Evolutionary conservation across 306 rosid species (phyloP).

Genomic region (Lithocarpus polystachyus): DNA sequence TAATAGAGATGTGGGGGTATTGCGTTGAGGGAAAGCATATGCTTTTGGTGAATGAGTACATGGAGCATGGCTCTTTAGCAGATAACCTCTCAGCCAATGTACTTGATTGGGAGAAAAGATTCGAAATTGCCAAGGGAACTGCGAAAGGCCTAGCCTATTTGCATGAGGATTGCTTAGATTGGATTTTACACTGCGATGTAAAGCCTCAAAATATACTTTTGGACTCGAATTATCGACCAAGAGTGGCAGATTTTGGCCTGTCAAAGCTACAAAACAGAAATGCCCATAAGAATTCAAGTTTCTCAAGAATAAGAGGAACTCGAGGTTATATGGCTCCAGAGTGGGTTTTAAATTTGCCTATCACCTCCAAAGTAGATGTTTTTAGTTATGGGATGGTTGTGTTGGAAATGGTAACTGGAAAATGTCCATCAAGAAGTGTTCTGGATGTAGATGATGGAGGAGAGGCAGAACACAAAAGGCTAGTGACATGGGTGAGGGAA

Average conservation of each 20-base stretch:
- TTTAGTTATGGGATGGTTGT: constrained; percentile 45
- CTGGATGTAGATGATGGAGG: not conserved
- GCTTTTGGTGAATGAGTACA: constrained; percentile 29
- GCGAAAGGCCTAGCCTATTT: constrained; percentile 49
- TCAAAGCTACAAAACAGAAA: constrained; percentile 38
- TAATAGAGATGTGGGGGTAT: constrained; percentile 46
- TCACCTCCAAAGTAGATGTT: constrained; percentile 49
- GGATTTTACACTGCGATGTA: constrained; percentile 52
- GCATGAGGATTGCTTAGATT: constrained; percentile 62
- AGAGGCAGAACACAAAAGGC: constrained; percentile 15
- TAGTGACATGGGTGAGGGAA: constrained; percentile 43
- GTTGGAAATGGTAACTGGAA: constrained; percentile 36
- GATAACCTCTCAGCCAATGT: constrained; percentile 7
- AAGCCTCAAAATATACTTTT: constrained; percentile 40
- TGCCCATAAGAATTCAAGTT: constrained; percentile 6
- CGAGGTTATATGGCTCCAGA: constrained; percentile 60
- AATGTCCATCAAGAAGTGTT: constrained; percentile 9
- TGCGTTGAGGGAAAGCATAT: constrained; percentile 31
- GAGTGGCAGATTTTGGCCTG: constrained; percentile 38
- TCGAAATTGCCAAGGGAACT: constrained; percentile 33
- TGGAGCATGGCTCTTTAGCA: constrained; percentile 32
- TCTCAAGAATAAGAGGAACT: constrained; percentile 54
- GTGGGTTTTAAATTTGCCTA: constrained; percentile 35
- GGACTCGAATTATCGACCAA: constrained; percentile 22
- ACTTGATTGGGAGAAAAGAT: constrained; percentile 31